Base-by-base conservation (phyloP, 129 eudicot genomes). In the Tanacetum coccineum region DNA sequence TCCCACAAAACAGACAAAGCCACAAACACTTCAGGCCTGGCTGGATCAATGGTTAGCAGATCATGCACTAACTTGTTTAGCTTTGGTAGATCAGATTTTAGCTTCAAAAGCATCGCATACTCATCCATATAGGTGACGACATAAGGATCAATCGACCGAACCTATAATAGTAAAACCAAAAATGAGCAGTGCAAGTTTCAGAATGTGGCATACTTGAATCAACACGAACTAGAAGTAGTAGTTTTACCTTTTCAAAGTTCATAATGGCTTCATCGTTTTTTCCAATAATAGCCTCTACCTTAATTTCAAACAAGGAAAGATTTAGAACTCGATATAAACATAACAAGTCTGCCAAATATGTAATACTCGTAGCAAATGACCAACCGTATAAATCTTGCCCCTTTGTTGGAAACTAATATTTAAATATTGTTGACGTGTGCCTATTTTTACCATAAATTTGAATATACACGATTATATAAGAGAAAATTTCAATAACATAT, bases 51-150 rank as follows among this genome's bases (percentile, higher is more conserved):
- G 62, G 63, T 84, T 64, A 93, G 77, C 62, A 93, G 76, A 72
- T 93, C 98, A 76, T 89, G 96, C 46, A 88, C 95, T 51, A 93
- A 77, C 80, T 93, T 93, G 88, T 77, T 93, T 64, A 93, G 76
- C 80, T 89, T 93, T 28, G 83, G 62, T 30, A 81, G 64, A 44
- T 93, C 98, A 71, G 95, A 82, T 69, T 89, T 93, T 44, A 74
- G 74, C 90, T 88, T 93, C 66, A 93, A 83, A 73, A 93, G 98
- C 95, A 93, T 86, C 45, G 98, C 98, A 82, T 89, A 93, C 81
- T 93, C 98, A 68, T 93, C 98, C 98, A 93, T 93, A 77, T 88
- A 93, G 12, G 95, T 93, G 49, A 93, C 71, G 46, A 86, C 79
- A 66, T 86, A 82, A 66, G 98, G 98, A 87, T 93, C 98, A 62